phyloP scores from a whole-genome alignment of 2,329 filamentous ascomycete genomes.

The Neonectria punicea region DNA sequence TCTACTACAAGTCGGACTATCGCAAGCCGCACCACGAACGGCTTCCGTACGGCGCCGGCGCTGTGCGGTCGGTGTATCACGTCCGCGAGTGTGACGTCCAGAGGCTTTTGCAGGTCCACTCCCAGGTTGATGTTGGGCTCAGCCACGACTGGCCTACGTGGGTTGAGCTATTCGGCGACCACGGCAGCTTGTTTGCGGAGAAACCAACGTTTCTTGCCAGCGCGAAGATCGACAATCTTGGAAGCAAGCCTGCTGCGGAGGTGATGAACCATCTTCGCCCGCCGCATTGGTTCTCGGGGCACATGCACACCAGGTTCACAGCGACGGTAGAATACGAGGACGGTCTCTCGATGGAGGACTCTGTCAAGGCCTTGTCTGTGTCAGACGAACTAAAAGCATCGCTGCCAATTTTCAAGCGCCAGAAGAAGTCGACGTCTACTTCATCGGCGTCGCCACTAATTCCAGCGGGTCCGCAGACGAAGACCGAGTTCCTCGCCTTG shows the following conservation, averaged over 20 bases:
- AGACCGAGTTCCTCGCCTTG: conserved; percentile 82
- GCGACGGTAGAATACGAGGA: conserved; percentile 67
- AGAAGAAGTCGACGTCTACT: background rate
- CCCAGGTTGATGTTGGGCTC: conserved; percentile 87
- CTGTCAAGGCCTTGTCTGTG: background rate
- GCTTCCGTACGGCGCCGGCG: conserved; percentile 80
- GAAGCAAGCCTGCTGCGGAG: conserved; percentile 79
- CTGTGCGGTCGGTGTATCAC: conserved; percentile 86
- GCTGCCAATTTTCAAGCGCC: conserved; percentile 14
- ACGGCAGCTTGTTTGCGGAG: conserved; percentile 70
- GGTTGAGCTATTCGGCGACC: conserved; percentile 82
- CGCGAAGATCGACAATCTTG: conserved; percentile 78
- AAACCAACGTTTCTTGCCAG: conserved; percentile 83
- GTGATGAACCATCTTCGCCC: conserved; percentile 84
- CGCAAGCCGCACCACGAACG: conserved; percentile 83
- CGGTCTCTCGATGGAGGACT: conserved; percentile 42
- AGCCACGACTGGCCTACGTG: conserved; percentile 95
- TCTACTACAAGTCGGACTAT: conserved; percentile 92
- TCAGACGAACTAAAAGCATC: conserved; percentile 6
- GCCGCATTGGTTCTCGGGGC: conserved; percentile 89
- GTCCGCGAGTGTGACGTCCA: conserved; percentile 88
- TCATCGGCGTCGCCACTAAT: conserved; percentile 56
- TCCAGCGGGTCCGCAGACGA: conserved; percentile 76
- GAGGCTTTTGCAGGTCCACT: conserved; percentile 82
- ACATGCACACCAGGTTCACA: conserved; percentile 87